phyloP scores from a whole-genome alignment of 2,329 filamentous ascomycete species.

The Trichoderma atroviride region DNA sequence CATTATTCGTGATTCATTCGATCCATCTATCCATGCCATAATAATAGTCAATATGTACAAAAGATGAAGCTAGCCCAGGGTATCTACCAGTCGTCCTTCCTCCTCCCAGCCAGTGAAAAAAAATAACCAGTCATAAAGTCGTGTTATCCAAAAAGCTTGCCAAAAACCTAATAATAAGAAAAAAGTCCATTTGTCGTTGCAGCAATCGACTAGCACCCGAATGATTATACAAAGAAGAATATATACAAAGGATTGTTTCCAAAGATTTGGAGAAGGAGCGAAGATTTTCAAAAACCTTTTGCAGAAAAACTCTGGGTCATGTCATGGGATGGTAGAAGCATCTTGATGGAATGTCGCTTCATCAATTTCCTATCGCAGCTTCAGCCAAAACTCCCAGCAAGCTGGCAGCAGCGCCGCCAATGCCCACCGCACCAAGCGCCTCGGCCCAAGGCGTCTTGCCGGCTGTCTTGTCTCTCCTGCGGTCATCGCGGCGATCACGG shows the following conservation, averaged over 20 bases:
- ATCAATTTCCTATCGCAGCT: conserved; percentile 46
- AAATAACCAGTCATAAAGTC: not conserved
- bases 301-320: not conserved
- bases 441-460: conserved; percentile 55
- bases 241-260: not conserved
- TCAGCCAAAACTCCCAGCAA: conserved; percentile 61
- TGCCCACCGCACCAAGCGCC: conserved; percentile 59
- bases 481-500: conserved; percentile 44
- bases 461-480: conserved; percentile 42
- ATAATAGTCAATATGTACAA: not conserved
- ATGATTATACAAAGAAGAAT: not conserved
- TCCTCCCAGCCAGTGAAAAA: not conserved
- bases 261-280: not conserved
- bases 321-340: not conserved
- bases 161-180: not conserved
- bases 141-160: not conserved
- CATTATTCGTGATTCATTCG: conserved; percentile 18
- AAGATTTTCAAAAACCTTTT: not conserved
- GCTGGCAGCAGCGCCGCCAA: conserved; percentile 63
- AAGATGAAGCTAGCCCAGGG: not conserved
- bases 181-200: not conserved
- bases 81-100: not conserved
- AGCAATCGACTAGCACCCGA: not conserved
- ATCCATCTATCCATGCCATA: conserved; percentile 11
- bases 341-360: not conserved